phyloP scores from a whole-genome alignment of 2,329 filamentous ascomycete species.

The Calonectria pseudoturangicola region DNA sequence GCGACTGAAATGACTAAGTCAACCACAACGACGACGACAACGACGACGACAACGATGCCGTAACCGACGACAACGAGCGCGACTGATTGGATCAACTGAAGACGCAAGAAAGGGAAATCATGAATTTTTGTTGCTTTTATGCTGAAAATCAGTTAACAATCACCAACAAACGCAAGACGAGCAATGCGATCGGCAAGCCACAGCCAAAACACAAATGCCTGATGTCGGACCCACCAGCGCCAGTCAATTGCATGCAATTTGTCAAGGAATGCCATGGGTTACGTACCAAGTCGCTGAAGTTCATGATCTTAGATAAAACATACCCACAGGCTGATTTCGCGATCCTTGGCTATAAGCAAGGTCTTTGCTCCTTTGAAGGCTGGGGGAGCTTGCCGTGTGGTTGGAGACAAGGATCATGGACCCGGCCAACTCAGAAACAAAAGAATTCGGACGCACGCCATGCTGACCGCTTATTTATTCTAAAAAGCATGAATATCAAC shows the following conservation, averaged over 20 bases:
- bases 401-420: background rate
- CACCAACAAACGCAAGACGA: background rate
- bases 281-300: slow-evolving; percentile 19
- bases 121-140: slow-evolving; percentile 16
- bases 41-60: background rate
- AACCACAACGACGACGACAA: background rate
- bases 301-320: slow-evolving; percentile 26
- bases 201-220: slow-evolving; percentile 15
- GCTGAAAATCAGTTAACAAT: background rate
- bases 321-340: slow-evolving; percentile 3
- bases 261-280: slow-evolving; percentile 14
- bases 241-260: slow-evolving; percentile 23
- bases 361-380: slow-evolving; percentile 9
- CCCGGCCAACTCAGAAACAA: background rate
- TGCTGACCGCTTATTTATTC: slow-evolving; percentile 2
- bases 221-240: slow-evolving; percentile 21
- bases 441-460: background rate
- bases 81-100: background rate
- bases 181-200: slow-evolving; percentile 4
- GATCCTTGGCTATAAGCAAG: slow-evolving; percentile 8
- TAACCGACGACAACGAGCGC: slow-evolving; percentile 3
- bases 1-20: background rate
- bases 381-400: background rate
- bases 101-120: background rate
- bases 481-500: background rate